Evolutionary conservation across 2,329 filamentous ascomycete species (phyloP), one percentile per base, ranked within the genome.

Genomic region (Neonectria neomacrospora): DNA sequence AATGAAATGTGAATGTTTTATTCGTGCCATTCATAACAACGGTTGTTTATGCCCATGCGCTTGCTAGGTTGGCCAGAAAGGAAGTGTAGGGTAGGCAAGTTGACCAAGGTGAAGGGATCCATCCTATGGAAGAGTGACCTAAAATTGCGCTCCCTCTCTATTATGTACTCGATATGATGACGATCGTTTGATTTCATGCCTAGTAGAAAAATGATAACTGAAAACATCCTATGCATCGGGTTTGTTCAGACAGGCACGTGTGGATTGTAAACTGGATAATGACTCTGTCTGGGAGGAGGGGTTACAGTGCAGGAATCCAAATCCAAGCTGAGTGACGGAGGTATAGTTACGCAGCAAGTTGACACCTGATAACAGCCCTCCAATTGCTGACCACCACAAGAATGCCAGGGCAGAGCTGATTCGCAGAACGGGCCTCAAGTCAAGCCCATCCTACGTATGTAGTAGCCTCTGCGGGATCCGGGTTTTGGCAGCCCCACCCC

Each of bases 311-410:
- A 16, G 5, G 30, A 11, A 32, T 12, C 30, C 14, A 12, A 16
- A 14, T 16, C 34, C 7, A 41, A 41, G 37, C 37, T 41, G n/a
- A 41, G n/a, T 34, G 10, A 14, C 7, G 14, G 11, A 41, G 18
- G n/a, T 6, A n/a, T 37, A 6, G 23, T 26, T n/a, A n/a, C n/a
- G n/a, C 23, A 6, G 23, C 23, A 26, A 6, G 6, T 26, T 26
- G 3, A 18, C 34, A 51, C 28, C 26, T 23, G 42, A 54, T 47
- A 16, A 30, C 34, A 55, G 18, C 58, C 32, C 18, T 54, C 64
- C 50, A 58, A 56, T 61, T 1, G 66, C 68, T 71, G 68, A 71
- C 68, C 57, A 64, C 55, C 56, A 59, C 45, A 32, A 61, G 42
- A 23, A 45, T 54, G 41, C 39, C 48, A 58, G 23, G 57, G 58